A percentile compares a stretch with the other conserved stretches of the same genome.
Conservation (phyloP, 2,329 filamentous ascomycete species). For the Dactylonectria macrodidyma region DNA sequence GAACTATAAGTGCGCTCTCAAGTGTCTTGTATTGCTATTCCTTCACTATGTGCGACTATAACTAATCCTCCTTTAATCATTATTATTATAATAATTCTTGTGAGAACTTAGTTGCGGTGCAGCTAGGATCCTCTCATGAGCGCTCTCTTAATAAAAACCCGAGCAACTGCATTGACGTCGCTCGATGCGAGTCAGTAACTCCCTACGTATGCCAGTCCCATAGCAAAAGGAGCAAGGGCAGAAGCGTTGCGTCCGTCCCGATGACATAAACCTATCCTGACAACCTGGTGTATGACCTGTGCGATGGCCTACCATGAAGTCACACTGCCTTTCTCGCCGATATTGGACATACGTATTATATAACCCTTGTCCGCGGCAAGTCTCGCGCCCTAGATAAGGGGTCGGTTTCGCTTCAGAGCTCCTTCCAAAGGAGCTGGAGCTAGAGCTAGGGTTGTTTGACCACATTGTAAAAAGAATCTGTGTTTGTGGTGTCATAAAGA, state of each 20-base stretch:
- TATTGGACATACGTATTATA: not conserved
- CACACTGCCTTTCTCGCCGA: not conserved
- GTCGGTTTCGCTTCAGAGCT: not conserved
- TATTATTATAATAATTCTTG: no score
- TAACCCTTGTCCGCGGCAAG: not conserved
- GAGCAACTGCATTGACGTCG: not conserved
- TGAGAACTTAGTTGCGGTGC: no score
- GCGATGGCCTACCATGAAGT: not conserved
- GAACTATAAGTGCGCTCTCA: no score
- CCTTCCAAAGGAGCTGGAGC: not conserved
- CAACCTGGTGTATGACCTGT: conserved; percentile 3
- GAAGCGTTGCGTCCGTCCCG: not conserved
- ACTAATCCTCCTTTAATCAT: no score
- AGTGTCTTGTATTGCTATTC: no score
- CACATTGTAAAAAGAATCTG: not conserved
- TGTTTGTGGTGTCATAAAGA: no score
- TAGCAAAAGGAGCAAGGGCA: not conserved
- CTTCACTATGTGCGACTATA: no score
- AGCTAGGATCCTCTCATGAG: not conserved
- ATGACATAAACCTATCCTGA: not conserved
- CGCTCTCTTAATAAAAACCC: not conserved
- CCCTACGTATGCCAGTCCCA: not conserved
- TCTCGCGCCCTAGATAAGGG: not conserved
- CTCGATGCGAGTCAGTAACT: not conserved
- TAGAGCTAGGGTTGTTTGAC: not conserved